These are phyloP conservation scores for Primulina eburnea DNA, from an alignment of 257 asterid species.

Conservation along the genomic window DNA sequence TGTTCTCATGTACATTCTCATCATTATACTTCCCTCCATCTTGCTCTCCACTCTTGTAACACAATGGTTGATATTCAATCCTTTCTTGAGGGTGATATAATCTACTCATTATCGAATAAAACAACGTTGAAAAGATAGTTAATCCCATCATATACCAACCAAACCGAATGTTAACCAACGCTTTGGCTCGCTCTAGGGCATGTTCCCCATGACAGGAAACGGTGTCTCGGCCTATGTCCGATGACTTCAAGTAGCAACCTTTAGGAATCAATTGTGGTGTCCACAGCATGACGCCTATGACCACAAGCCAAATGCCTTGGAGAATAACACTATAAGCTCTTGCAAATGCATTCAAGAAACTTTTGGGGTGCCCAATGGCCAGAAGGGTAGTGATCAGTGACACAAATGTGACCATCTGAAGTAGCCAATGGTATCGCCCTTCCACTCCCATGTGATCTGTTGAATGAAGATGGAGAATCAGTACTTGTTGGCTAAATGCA, in stretches of 20 bases:
- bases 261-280: slow-evolving; percentile 48
- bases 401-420: slow-evolving; percentile 49
- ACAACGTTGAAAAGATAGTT: slow-evolving; percentile 31
- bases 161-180: slow-evolving; percentile 59
- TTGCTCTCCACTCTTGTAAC: slow-evolving; percentile 30
- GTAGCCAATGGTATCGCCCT: slow-evolving; percentile 81
- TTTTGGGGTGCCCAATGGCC: slow-evolving; percentile 39
- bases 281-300: slow-evolving; percentile 75
- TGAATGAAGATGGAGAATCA: slow-evolving; percentile 77
- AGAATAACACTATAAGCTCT: slow-evolving; percentile 49
- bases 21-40: slow-evolving; percentile 26
- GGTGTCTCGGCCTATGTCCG: slow-evolving; percentile 41
- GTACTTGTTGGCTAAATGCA: slow-evolving; percentile 66
- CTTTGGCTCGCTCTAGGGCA: slow-evolving; percentile 64
- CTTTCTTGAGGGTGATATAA: slow-evolving; percentile 32
- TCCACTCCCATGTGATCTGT: slow-evolving; percentile 79
- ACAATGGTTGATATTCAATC: slow-evolving; percentile 41
- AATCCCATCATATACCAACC: slow-evolving; percentile 54
- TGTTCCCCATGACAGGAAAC: slow-evolving; percentile 51
- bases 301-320: slow-evolving; percentile 82
- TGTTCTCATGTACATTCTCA: slow-evolving; percentile 26
- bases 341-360: slow-evolving; percentile 60
- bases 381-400: slow-evolving; percentile 44
- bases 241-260: slow-evolving; percentile 46
- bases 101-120: slow-evolving; percentile 39